These are phyloP conservation scores for Tilletia caries DNA, from an alignment of 1,284 basidiomycete genomes.

Conservation along the genomic window DNA sequence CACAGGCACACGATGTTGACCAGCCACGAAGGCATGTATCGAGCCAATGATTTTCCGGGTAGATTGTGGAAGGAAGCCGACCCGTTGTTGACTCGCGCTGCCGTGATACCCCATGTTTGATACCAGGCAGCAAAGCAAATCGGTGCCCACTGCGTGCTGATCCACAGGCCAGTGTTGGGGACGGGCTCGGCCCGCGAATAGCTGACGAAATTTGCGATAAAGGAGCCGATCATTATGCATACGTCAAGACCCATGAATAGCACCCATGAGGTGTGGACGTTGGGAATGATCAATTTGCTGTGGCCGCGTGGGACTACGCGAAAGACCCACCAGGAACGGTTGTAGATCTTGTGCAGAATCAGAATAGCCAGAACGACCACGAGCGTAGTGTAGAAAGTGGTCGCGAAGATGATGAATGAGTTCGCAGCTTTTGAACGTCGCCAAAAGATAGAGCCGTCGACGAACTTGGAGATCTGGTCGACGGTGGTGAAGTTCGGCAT, in stretches of 20 bases:
- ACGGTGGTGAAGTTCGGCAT: slow-evolving; percentile 1
- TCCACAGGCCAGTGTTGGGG: background rate
- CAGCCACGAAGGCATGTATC: background rate
- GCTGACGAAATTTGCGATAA: background rate
- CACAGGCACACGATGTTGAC: background rate
- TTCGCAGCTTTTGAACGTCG: background rate
- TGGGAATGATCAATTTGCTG: background rate
- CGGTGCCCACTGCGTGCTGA: background rate
- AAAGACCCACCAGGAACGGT: background rate
- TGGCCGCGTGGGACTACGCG: background rate
- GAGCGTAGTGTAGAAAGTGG: background rate
- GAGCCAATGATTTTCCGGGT: too few species aligned
- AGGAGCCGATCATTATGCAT: background rate
- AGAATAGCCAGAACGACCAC: background rate
- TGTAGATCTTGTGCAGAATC: background rate
- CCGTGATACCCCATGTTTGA: background rate
- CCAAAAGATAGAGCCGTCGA: background rate
- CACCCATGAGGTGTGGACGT: background rate
- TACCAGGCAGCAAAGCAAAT: background rate
- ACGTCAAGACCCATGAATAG: background rate
- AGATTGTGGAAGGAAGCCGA: background rate
- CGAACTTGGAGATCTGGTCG: background rate
- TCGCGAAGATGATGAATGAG: background rate
- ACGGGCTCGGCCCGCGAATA: background rate
- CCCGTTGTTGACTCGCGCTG: background rate